These are phyloP conservation scores for Penicillium ucsense DNA, from an alignment of 495 filamentous ascomycete species.

Conservation along the genomic window DNA sequence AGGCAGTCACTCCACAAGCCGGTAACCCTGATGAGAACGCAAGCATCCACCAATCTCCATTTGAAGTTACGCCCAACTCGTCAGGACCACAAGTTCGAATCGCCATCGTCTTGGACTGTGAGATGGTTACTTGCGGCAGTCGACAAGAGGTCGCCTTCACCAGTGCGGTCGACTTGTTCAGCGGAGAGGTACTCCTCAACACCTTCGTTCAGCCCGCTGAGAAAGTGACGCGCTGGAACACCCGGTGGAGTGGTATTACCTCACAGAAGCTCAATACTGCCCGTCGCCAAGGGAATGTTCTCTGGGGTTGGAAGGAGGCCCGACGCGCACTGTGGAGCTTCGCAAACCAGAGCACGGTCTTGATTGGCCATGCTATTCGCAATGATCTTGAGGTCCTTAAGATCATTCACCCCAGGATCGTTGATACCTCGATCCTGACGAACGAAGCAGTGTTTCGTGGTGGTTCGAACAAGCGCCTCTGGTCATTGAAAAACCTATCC, in stretches of 20 bases:
- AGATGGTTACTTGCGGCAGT: slow-evolving; percentile 18
- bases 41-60: too few species aligned
- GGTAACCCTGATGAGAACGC: too few species aligned
- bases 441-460: slow-evolving; percentile 15
- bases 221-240: slow-evolving; percentile 26
- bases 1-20: too few species aligned
- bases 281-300: slow-evolving; percentile 17
- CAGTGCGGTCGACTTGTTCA: slow-evolving; percentile 37
- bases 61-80: too few species aligned
- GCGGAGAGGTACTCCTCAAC: slow-evolving; percentile 37
- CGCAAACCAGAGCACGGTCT: slow-evolving; percentile 35
- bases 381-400: slow-evolving; percentile 34
- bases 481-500: too few species aligned
- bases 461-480: slow-evolving; percentile 5
- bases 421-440: slow-evolving; percentile 29
- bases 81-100: too few species aligned
- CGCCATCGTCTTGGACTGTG: slow-evolving; percentile 25
- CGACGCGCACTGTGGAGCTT: slow-evolving; percentile 27
- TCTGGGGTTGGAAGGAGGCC: slow-evolving; percentile 32
- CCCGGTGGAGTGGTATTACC: slow-evolving; percentile 29
- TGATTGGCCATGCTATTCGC: slow-evolving; percentile 37
- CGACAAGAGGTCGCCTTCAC: slow-evolving; percentile 14
- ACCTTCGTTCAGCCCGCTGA: slow-evolving; percentile 28
- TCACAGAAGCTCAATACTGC: slow-evolving; percentile 18
- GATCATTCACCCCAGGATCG: slow-evolving; percentile 29